Evolutionary conservation across 2,329 filamentous ascomycete genomes (phyloP).

Genomic region (Fusarium longipes): DNA sequence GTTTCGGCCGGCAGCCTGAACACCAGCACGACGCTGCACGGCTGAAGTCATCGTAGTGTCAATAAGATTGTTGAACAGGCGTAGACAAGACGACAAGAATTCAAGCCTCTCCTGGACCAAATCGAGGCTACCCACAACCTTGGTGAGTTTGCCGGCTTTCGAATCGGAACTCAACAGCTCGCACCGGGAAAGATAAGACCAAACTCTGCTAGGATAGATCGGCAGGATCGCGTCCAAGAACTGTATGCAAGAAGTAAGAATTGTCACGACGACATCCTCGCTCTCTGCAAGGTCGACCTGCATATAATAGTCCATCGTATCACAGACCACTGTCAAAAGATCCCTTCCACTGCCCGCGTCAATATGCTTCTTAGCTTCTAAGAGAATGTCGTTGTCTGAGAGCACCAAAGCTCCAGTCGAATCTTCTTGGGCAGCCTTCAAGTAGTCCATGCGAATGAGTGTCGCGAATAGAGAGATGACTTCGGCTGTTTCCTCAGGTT

Average conservation of each 20-base stretch:
- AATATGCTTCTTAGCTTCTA: conserved; percentile 66
- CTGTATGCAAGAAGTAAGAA: conserved; percentile 77
- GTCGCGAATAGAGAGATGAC: conserved; percentile 79
- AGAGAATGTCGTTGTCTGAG: conserved; percentile 59
- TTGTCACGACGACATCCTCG: conserved; percentile 73
- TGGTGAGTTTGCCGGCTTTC: conserved; percentile 79
- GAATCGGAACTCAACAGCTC: conserved; percentile 81
- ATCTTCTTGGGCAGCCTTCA: conserved; percentile 50
- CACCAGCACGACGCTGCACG: conserved; percentile 71
- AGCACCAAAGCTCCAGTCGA: conserved; percentile 49
- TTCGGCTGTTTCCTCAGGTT: conserved; percentile 74
- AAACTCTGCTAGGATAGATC: conserved; percentile 84
- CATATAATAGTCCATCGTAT: conserved; percentile 80
- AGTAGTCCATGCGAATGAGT: conserved; percentile 67
- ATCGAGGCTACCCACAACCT: conserved; percentile 85
- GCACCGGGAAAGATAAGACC: conserved; percentile 88
- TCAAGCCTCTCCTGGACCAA: conserved; percentile 80
- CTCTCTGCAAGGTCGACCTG: conserved; percentile 67
- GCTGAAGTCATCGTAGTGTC: conserved; percentile 78
- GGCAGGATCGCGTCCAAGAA: conserved; percentile 80
- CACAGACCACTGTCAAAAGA: conserved; percentile 82
- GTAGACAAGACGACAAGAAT: conserved; percentile 78
- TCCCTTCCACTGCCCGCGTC: conserved; percentile 69
- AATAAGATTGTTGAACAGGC: conserved; percentile 79
- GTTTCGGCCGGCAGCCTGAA: conserved; percentile 61